A percentile compares a stretch with the other conserved stretches of the same genome.
These are phyloP conservation scores for Malassezia pachydermatis DNA, from an alignment of 1,284 basidiomycete genomes.

Conservation along the genomic window DNA sequence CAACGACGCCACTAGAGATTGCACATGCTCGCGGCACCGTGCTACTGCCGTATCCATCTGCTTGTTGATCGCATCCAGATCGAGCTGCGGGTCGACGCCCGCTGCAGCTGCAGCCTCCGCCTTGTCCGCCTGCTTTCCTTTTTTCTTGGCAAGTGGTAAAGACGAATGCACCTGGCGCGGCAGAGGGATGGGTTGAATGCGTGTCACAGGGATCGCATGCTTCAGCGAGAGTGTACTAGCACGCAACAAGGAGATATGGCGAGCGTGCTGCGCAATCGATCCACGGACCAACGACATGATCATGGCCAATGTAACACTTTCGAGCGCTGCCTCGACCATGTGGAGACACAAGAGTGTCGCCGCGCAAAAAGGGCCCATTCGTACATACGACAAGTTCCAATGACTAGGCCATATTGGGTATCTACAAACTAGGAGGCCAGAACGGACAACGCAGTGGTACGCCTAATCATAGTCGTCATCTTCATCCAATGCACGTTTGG, in stretches of 20 bases:
- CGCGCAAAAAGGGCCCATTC: background rate
- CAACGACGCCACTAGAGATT: constrained; percentile 5
- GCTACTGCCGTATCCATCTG: constrained; percentile 5
- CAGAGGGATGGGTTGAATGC: too few relatives aligned
- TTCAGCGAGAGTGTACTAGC: too few relatives aligned
- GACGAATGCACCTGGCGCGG: background rate
- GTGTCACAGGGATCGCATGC: too few relatives aligned
- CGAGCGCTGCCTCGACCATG: background rate
- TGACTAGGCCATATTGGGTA: background rate
- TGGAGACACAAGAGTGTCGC: background rate
- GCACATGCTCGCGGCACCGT: constrained; percentile 10
- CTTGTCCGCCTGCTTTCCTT: background rate
- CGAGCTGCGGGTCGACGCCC: constrained; percentile 11
- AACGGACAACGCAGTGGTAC: background rate
- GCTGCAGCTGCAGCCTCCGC: constrained; percentile 1
- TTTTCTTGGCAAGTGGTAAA: constrained; percentile 9
- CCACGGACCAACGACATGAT: background rate
- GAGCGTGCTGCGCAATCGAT: too few relatives aligned
- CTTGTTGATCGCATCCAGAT: constrained; percentile 3
- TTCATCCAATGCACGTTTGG: constrained; percentile 40
- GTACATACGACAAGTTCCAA: background rate
- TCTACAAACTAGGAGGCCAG: too few relatives aligned
- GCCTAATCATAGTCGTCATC: constrained; percentile 45
- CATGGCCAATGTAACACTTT: background rate
- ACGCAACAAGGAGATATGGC: too few relatives aligned